A percentile compares a stretch with the other conserved stretches of the same genome.
Evolutionary conservation across 192 early-diverging fungal species (phyloP).

Genomic region (Backusella morwellensis): DNA sequence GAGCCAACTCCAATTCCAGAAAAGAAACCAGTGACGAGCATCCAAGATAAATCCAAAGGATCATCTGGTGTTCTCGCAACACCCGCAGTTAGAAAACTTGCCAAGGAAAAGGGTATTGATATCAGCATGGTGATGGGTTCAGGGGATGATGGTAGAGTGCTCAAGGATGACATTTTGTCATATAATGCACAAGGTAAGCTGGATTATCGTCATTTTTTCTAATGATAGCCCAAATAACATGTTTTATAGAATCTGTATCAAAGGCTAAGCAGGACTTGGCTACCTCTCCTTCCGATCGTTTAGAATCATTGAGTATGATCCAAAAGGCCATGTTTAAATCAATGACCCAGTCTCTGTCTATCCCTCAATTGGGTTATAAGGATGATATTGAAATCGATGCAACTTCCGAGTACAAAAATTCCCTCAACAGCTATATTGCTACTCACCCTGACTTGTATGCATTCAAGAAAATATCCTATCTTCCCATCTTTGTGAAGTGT

Average conservation of each 20-base stretch:
- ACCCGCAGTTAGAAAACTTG: conserved; percentile 86
- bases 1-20: neutral
- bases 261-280: neutral
- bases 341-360: conserved; percentile 89
- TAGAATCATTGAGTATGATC: conserved; percentile 37
- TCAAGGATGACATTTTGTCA: conserved; percentile 87
- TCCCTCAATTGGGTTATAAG: conserved; percentile 94
- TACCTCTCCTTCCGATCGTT: conserved; percentile 13
- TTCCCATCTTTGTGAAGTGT: conserved; percentile 96
- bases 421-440: conserved; percentile 65
- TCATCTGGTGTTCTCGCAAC: conserved; percentile 59
- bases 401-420: conserved; percentile 55
- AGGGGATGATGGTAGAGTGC: conserved; percentile 82
- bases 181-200: conserved; percentile 33
- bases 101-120: conserved; percentile 78
- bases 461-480: conserved; percentile 81
- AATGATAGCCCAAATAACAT: neutral
- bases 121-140: conserved; percentile 70
- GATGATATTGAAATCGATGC: conserved; percentile 86
- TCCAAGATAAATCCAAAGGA: neutral
- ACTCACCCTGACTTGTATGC: conserved; percentile 43
- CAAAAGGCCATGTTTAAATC: conserved; percentile 97
- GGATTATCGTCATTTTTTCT: neutral
- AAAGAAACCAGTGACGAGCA: neutral
- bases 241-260: neutral